Evolutionary conservation across 1,139 yeast genomes (phyloP), one percentile per base, ranked within the genome.

Genomic region (Sugiyamaella xylanicola): DNA sequence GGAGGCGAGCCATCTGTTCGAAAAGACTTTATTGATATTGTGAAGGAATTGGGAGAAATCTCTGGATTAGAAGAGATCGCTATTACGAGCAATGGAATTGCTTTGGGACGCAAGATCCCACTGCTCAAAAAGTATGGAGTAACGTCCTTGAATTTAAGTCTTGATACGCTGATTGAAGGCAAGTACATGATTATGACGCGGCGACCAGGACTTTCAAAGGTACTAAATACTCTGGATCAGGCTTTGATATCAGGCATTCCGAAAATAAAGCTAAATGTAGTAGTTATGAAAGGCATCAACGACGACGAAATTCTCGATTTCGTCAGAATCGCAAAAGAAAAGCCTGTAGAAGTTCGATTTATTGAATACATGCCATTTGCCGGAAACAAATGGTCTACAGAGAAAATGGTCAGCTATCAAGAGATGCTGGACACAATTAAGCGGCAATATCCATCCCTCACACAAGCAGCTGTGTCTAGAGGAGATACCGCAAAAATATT

Each of bases 1-100:
- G 83, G 83, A 8, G 83, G 83, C 15, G 83, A 79, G 63, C 83
- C 83, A 0, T 78, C 82, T 0, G 80, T 79, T 4, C 65, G 83
- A 17, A 74, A 71, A 52, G 83, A 79, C 59, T 73, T 79, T 40
- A 68, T 79, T 45, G 77, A 73, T 11, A 64, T 79, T 2, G 77
- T 78, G 8, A 58, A 61, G 43, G 66, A 68, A 29, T 60, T 79
- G 21, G 73, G 77, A 36, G 56, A 61, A 29, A 60, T 79, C 2
- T 60, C 57, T 2, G 81, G 80, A 0, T 64, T 79, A 5, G 60
- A 74, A 22, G 81, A 79, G 56, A 69, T 79, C 3, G 79, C 82
- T 42, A 70, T 79, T 51, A 79, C 83, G 0, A 75, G 79, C 5
- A 79, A 79, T 61, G 83, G 83, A 0, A 69, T 79, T 20, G 77